Evolutionary conservation across 2,329 filamentous ascomycete species (phyloP), one percentile per base, ranked within the genome.

Genomic region (Paraphaeosphaeria minitans): DNA sequence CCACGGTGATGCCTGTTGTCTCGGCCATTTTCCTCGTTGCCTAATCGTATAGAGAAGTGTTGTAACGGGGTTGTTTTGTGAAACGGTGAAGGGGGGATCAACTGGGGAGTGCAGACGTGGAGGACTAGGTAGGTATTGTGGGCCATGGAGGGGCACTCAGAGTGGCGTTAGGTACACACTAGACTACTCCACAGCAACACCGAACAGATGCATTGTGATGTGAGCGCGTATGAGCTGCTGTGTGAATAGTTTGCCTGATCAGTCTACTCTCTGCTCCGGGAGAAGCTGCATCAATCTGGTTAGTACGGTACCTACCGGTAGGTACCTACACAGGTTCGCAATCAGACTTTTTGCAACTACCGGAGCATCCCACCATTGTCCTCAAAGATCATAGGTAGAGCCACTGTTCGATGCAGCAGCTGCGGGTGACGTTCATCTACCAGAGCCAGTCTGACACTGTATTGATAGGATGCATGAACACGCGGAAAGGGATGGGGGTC

Each of bases 81-180:
- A n/a, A 41, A 37, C 4, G 12, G 31, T 19, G 16, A 13, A 43
- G 42, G 22, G 2, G 7, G 2, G 16, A 43, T 19, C 37, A 43
- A 27, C 29, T 22, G 31, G 10, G 37, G 31, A 42, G 33, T 14
- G n/a, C 21, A 43, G 22, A 31, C 29, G 29, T 31, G 21, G 27
- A 16, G 19, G 24, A 41, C 24, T 27, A 27, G 3, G 24, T 27
- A 35, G 12, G 35, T 27, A 27, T 24, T 42, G 50, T 53, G 50
- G 37, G 37, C 21, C 50, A 31, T 42, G 50, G 50, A 53, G 50
- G 50, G 50, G 50, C n/a, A 53, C 29, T 24, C 16, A 19, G 9
- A 39, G 22, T 19, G 16, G 47, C 29, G 37, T 53, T 53, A 53
- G 37, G 31, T 53, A 53, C n/a, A 53, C 43, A 12, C 8, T n/a